Evolutionary conservation across 495 filamentous ascomycete genomes (phyloP).

Genomic region (Penicillium robsamsonii): DNA sequence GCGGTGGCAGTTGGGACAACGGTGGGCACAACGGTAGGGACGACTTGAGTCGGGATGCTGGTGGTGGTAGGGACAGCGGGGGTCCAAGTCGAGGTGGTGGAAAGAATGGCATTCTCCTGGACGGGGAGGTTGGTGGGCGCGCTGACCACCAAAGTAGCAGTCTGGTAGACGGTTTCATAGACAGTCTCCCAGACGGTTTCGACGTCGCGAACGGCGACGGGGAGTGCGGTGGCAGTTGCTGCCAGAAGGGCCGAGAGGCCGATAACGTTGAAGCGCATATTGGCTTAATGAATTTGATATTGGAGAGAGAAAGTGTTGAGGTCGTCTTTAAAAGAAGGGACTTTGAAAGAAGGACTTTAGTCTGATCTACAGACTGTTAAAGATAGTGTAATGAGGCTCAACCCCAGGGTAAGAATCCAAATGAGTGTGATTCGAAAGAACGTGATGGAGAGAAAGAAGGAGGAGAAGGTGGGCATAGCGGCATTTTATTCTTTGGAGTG

Average conservation of each 20-base stretch:
- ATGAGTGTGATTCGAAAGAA: constrained; percentile 12
- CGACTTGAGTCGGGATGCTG: neutral
- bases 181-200: constrained; percentile 8
- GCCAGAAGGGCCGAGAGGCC: constrained; percentile 7
- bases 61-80: constrained; percentile 6
- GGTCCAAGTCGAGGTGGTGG: neutral
- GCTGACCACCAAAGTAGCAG: neutral
- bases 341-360: constrained; percentile 1
- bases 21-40: neutral
- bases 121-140: neutral
- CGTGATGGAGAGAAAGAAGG: constrained; percentile 3
- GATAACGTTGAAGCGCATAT: constrained; percentile 11
- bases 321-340: neutral
- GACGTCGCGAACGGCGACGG: constrained; percentile 5
- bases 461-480: constrained; percentile 1
- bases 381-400: constrained; percentile 9
- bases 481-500: constrained; percentile 7
- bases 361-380: constrained; percentile 15
- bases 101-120: constrained; percentile 6
- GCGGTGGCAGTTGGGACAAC: constrained; percentile 9
- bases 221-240: constrained; percentile 2
- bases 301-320: neutral
- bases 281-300: constrained; percentile 4
- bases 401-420: constrained; percentile 6
- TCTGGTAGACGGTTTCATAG: constrained; percentile 11